Conservation (phyloP, 2,329 filamentous ascomycete genomes). For the Penicillium sp. region DNA sequence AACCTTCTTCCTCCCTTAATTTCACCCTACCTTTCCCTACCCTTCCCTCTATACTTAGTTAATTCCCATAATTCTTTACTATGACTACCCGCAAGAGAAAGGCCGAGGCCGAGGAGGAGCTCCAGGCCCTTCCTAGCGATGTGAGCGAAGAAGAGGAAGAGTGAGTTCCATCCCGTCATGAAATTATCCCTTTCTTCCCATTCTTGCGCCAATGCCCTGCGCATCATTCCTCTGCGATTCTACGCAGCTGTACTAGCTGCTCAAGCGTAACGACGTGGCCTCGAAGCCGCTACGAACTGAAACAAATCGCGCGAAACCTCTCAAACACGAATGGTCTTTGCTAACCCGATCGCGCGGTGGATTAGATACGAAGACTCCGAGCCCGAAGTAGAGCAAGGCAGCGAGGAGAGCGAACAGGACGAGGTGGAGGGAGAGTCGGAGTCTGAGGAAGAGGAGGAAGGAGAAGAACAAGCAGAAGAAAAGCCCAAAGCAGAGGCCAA, state of each 20-base stretch:
- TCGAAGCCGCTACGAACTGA: no score
- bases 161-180: conserved; percentile 30
- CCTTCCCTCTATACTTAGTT: conserved; percentile 12
- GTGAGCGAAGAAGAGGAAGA: conserved; percentile 52
- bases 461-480: conserved; percentile 12
- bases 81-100: conserved; percentile 52
- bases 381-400: conserved; percentile 27
- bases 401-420: conserved; percentile 31
- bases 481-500: conserved; percentile 14
- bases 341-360: neutral
- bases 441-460: conserved; percentile 27
- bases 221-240: neutral
- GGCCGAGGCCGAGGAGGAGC: conserved; percentile 49
- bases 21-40: conserved; percentile 9
- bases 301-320: neutral
- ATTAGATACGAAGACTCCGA: conserved; percentile 38
- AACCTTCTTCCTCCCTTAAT: conserved; percentile 17
- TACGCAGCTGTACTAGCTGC: neutral
- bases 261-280: neutral
- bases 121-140: conserved; percentile 49
- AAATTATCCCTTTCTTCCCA: conserved; percentile 1
- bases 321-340: conserved; percentile 4
- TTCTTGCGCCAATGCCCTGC: neutral
- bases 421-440: conserved; percentile 30
- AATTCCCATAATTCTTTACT: conserved; percentile 36